phyloP scores from a whole-genome alignment of 2,329 filamentous ascomycete genomes.

The Alternaria sp. region DNA sequence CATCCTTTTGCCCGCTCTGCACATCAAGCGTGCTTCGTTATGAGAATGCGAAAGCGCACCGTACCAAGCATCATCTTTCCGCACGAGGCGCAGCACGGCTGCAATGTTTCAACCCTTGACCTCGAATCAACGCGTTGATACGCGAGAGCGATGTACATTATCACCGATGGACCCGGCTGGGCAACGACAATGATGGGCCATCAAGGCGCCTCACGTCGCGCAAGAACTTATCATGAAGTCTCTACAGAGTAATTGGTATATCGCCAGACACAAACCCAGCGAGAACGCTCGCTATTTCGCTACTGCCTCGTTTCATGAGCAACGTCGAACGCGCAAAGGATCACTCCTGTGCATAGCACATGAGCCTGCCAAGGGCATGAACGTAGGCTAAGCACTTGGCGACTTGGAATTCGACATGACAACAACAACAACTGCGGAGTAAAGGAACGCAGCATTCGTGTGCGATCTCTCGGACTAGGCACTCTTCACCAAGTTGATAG shows the following conservation, averaged over 20 bases:
- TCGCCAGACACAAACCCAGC: not conserved
- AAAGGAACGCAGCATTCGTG: not conserved
- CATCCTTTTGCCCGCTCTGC: slow-evolving; percentile 10
- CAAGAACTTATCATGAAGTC: not conserved
- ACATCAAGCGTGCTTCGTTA: slow-evolving; percentile 8
- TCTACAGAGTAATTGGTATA: not conserved
- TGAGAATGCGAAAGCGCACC: not conserved
- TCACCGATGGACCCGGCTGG: slow-evolving; percentile 11
- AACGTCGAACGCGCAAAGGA: not conserved
- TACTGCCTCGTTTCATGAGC: not conserved
- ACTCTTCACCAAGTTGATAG: not conserved
- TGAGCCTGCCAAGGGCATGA: slow-evolving; percentile 2
- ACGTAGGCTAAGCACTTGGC: slow-evolving; percentile 14
- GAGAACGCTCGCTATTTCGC: not conserved
- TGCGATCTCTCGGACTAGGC: not conserved
- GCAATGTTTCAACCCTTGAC: not conserved
- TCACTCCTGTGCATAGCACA: not conserved
- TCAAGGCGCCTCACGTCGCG: not conserved
- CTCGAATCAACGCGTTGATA: not conserved
- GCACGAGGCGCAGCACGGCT: slow-evolving; percentile 5
- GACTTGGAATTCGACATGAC: slow-evolving; percentile 5
- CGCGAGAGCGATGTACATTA: not conserved
- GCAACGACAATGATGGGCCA: not conserved
- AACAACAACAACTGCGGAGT: slow-evolving; percentile 3
- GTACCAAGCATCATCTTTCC: slow-evolving; percentile 4